Base-by-base conservation (phyloP, 2,329 filamentous ascomycete species). In the Verticillium alfalfae region DNA sequence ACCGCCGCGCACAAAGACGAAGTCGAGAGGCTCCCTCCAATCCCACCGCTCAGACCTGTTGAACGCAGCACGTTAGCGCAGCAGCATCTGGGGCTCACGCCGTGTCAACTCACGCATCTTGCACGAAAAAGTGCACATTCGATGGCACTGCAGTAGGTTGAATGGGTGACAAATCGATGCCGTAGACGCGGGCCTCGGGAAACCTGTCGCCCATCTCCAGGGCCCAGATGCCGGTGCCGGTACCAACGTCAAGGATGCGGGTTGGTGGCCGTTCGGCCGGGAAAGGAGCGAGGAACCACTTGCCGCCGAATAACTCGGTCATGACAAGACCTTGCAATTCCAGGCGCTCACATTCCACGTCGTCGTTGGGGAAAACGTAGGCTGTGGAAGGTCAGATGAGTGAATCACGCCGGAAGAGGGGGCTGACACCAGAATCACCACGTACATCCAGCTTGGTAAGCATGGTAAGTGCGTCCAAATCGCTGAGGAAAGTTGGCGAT, bases 41-140 rank as follows among this genome's bases (percentile, higher is more conserved):
- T 79, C 75, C 81, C 81, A 84, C 2, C 77, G 73, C 61, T 84
- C 78, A 2, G 76, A 74, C 18, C 81, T 81, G 61, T 57, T n/a
- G 22, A 13, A 2, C 22, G 10, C 26, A 41, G 0, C 49, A 13
- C 65, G 60, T 61, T 9, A n/a, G 13, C 34, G 8, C n/a, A 3
- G 31, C 26, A 18, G 49, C 6, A 31, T 31, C 59, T 34, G 66
- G 62, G n/a, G 49, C 61, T 34, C 26, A 22, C 1, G 6, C 34
- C 15, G 6, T 9, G 10, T 12, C 75, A 72, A 75, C 75, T 39
- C 57, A 8, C 58, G 39, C 58, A 68, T 93, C 89, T 69, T 92
- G 89, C 56, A 93, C 82, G 63, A 86, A 86, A 66, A 93, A 93
- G 64, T 86, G 84, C 15, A 92, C 88, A 65, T 93, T 93, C 18